A percentile compares a stretch with the other conserved stretches of the same genome.
phyloP scores from a whole-genome alignment of 2,329 filamentous ascomycete species.

The Blumeria hordei region DNA sequence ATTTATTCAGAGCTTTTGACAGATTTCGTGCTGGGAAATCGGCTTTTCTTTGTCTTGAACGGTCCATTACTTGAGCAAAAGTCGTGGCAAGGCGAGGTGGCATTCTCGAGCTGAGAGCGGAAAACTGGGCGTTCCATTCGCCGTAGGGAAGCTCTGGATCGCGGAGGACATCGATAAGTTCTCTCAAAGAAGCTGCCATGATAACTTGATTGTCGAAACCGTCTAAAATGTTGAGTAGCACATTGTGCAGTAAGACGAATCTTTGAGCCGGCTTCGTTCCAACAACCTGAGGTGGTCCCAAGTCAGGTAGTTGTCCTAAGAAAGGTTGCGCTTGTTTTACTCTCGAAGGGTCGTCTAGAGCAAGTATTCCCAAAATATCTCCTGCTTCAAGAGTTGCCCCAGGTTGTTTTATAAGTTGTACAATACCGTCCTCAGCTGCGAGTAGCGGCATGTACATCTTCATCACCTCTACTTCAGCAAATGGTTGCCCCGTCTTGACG shows the following conservation, averaged over 20 bases:
- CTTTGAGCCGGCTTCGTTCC: constrained; percentile 81
- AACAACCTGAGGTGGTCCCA: constrained; percentile 66
- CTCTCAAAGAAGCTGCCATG: constrained; percentile 68
- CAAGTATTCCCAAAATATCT: constrained; percentile 92
- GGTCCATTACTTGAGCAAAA: constrained; percentile 68
- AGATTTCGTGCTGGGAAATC: constrained; percentile 89
- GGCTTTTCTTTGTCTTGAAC: constrained; percentile 46
- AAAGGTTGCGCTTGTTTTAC: constrained; percentile 95
- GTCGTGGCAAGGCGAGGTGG: constrained; percentile 71
- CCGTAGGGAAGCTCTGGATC: constrained; percentile 82
- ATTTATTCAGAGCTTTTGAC: constrained; percentile 61
- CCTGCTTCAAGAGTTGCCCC: constrained; percentile 93
- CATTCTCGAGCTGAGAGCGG: constrained; percentile 91
- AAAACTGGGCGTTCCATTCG: constrained; percentile 90
- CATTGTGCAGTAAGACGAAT: constrained; percentile 52
- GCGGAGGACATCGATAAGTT: constrained; percentile 73
- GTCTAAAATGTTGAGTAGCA: constrained; percentile 66
- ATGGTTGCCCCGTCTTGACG: constrained; percentile 74
- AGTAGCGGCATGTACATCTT: constrained; percentile 99
- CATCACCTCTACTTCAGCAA: constrained; percentile 98
- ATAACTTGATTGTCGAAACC: constrained; percentile 96
- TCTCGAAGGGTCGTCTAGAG: constrained; percentile 80
- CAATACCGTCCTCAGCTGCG: constrained; percentile 80
- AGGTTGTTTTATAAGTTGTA: constrained; percentile 97
- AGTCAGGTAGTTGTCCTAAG: constrained; percentile 66